Evolutionary conservation across 164 flowering plant genomes (phyloP).

Genomic region (Tetracentron sinense): DNA sequence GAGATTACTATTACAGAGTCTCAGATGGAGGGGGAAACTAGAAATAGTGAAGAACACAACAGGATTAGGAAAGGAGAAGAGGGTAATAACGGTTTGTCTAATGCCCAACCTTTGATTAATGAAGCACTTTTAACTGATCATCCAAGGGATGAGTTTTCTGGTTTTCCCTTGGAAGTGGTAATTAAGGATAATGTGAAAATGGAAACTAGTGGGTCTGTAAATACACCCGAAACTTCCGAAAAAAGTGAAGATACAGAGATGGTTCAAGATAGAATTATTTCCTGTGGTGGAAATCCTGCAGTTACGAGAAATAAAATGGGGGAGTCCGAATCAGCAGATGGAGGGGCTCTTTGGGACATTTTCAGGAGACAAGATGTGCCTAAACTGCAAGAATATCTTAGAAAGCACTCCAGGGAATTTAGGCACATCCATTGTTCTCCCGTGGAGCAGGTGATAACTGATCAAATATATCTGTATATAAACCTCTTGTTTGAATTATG

Average conservation of each 20-base stretch:
- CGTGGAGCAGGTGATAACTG: slow-evolving; percentile 25
- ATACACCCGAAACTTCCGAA: not conserved
- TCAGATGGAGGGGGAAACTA: not conserved
- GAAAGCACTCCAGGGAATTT: slow-evolving; percentile 21
- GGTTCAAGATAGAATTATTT: not conserved
- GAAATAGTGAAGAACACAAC: not conserved
- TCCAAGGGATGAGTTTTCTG: not conserved
- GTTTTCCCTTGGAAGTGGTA: not conserved
- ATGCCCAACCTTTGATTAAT: not conserved
- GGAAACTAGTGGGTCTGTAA: not conserved
- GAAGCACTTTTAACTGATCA: not conserved
- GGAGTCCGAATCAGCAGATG: slow-evolving; percentile 18
- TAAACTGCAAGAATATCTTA: slow-evolving; percentile 30
- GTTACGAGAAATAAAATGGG: slow-evolving; percentile 8
- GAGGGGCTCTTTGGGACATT: slow-evolving; percentile 83
- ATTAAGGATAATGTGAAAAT: not conserved
- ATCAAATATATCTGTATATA: not conserved
- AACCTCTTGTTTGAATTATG: not conserved
- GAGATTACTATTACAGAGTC: not conserved
- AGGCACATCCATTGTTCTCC: slow-evolving; percentile 19
- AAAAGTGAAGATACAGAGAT: not conserved
- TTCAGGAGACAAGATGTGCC: slow-evolving; percentile 65
- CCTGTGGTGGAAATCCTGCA: not conserved
- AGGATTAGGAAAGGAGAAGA: not conserved
- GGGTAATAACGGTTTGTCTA: not conserved